Percentiles rank a stretch among this genome's conserved stretches.
Evolutionary conservation across 768 basidiomycete species (phyloP).

Genomic region (Mycena galericulata): DNA sequence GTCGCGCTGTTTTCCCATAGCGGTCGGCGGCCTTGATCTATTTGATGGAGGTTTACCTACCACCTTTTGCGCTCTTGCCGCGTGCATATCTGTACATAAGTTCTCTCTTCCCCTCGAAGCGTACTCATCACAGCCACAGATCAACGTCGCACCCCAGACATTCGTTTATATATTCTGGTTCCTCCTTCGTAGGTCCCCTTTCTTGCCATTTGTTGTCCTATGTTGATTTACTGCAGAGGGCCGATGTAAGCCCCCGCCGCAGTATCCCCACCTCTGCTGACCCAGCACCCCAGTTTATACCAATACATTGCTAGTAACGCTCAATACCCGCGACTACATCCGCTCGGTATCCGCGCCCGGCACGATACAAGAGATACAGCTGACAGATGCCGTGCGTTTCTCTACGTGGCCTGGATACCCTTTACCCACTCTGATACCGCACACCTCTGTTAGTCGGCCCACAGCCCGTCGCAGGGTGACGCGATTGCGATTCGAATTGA

Average conservation of each 20-base stretch:
- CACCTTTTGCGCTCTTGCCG: conserved; percentile 5
- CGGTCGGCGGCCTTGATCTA: neutral
- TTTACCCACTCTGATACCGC: neutral
- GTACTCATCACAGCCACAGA: neutral
- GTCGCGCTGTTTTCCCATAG: neutral
- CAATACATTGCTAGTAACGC: conserved; percentile 7
- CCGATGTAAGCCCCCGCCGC: neutral
- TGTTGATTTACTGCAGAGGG: neutral
- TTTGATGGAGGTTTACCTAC: conserved; percentile 2
- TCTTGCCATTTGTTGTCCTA: neutral
- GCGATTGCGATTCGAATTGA: conserved; percentile 12
- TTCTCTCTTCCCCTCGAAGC: too few relatives aligned
- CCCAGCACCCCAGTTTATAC: neutral
- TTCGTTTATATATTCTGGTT: conserved; percentile 22
- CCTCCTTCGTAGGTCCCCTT: conserved; percentile 14
- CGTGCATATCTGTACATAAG: neutral
- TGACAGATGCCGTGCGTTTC: neutral
- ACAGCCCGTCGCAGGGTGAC: neutral
- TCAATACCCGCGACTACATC: conserved; percentile 19
- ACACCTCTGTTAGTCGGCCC: neutral
- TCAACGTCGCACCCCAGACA: conserved; percentile 10
- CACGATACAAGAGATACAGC: neutral
- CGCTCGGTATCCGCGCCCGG: neutral
- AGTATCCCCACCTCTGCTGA: neutral
- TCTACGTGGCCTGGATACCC: neutral